A percentile compares a stretch with the other conserved stretches of the same genome.
Conservation (phyloP, 2,329 filamentous ascomycete species). For the Aspergillus tamarii region DNA sequence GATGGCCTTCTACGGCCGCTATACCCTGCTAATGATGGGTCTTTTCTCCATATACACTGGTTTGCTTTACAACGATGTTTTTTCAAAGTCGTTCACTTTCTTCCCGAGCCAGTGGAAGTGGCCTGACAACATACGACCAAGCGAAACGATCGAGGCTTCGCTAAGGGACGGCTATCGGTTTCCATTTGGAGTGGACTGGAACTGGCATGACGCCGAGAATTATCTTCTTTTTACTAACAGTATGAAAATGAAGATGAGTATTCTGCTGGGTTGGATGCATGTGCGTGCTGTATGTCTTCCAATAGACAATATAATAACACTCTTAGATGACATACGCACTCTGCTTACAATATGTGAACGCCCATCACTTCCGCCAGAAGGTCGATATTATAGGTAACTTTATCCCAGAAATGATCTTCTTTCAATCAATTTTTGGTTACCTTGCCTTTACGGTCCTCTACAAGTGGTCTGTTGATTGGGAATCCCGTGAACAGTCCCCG, state of each 20-base stretch:
- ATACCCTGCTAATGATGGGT: constrained; percentile 98
- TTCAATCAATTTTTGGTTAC: constrained; percentile 98
- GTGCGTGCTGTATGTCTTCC: constrained; percentile 36
- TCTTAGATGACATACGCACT: constrained; percentile 90
- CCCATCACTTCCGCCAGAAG: constrained; percentile 88
- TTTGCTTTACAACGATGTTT: constrained; percentile 95
- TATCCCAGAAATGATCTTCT: constrained; percentile 97
- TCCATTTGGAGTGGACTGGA: constrained; percentile 93
- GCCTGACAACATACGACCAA: constrained; percentile 68
- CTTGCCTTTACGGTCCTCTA: constrained; percentile 94
- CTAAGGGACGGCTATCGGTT: constrained; percentile 81
- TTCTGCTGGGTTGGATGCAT: constrained; percentile 93
- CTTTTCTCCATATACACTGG: constrained; percentile 96
- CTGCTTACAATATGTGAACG: constrained; percentile 89
- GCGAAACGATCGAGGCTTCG: constrained; percentile 65
- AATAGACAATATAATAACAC: constrained; percentile 15
- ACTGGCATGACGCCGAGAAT: constrained; percentile 96
- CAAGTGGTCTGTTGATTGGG: constrained; percentile 96
- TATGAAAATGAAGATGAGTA: constrained; percentile 99
- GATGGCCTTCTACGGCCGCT: constrained; percentile 98
- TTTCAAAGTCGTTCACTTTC: constrained; percentile 88
- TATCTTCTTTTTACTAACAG: constrained; percentile 95
- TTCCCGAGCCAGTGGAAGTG: constrained; percentile 92
- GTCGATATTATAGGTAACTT: constrained; percentile 99
- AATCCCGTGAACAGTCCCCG: constrained; percentile 65